Base-by-base conservation (phyloP, 2,329 filamentous ascomycete species). In the Fusarium tricinctum region DNA sequence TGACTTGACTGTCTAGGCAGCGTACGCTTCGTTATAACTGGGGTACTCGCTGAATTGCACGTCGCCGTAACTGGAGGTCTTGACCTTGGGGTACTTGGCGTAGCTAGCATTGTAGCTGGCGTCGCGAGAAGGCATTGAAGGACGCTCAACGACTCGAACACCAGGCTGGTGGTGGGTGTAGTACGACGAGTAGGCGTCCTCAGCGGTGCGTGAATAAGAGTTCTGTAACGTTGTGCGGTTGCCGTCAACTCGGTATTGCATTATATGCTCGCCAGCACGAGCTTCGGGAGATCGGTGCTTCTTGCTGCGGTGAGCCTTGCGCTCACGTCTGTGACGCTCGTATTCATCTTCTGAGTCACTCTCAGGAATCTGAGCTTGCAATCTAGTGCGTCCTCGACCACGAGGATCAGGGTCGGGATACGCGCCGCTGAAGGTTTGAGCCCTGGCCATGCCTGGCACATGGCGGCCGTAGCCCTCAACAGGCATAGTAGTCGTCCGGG, bases 351-450 rank as follows among this genome's bases (percentile, higher is more conserved):
- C 78, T 0, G 74, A 75, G 7, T 81, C 80, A 5, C 65, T 74
- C 6, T 79, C 76, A 12, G 74, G 69, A 15, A 76, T 72, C 60
- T 82, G 80, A 8, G 80, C 30, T 9, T 81, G 77, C 68, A 76
- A 68, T 44, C 77, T 77, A 13, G 78, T 80, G 17, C 80, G 79
- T 30, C 72, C 72, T 26, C 80, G 80, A 9, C 80, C 80, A 7
- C 79, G 79, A 8, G 73, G 64, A 12, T 77, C 74, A 4, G 59
- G 22, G 3, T 77, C 75, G 7, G 69, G 63, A 44, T 75, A 75
- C 19, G 52, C 60, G 14, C 63, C 69, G 38, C 72, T 73, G 49
- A 74, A 81, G 0, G 80, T 82, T 48, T 80, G 69, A 4, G 80
- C 61, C 39, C 80, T 74, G 12, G 71, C 39, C 5, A 79, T 68